These are phyloP conservation scores for Turnera subulata DNA, from an alignment of 345 rosid genomes.

Conservation along the genomic window DNA sequence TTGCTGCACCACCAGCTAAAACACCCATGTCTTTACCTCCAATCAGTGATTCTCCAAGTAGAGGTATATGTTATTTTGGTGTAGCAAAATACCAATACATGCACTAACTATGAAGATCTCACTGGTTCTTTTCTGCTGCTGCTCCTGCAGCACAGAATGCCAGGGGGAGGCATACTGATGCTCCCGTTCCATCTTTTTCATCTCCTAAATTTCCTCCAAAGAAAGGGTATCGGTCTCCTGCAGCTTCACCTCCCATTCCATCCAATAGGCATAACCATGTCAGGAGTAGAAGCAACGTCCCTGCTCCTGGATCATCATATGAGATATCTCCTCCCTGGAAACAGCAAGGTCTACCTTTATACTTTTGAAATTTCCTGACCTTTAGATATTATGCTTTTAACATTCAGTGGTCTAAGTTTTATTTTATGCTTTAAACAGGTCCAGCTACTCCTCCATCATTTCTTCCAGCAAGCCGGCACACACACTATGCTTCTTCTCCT, in stretches of 20 bases:
- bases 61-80: conserved; percentile 32
- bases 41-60: conserved; percentile 28
- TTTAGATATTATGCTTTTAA: background rate
- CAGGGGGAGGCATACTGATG: conserved; percentile 10
- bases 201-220: conserved; percentile 25
- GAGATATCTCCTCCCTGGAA: conserved; percentile 39
- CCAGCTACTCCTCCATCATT: conserved; percentile 35
- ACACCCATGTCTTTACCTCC: conserved; percentile 41
- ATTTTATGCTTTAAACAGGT: conserved; percentile 35
- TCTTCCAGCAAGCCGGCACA: conserved; percentile 27
- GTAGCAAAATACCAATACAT: background rate
- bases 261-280: conserved; percentile 34
- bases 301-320: conserved; percentile 43
- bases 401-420: conserved; percentile 3
- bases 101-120: background rate
- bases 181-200: conserved; percentile 32
- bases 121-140: conserved; percentile 23
- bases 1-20: conserved; percentile 46
- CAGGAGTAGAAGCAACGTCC: conserved; percentile 30
- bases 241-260: conserved; percentile 44
- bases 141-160: conserved; percentile 35
- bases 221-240: conserved; percentile 22
- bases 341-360: conserved; percentile 34
- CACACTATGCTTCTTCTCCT: conserved; percentile 48
- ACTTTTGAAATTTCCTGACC: background rate